Evolutionary conservation across 78 protist genomes (phyloP).

Genomic region (Protostelium mycophagum): DNA sequence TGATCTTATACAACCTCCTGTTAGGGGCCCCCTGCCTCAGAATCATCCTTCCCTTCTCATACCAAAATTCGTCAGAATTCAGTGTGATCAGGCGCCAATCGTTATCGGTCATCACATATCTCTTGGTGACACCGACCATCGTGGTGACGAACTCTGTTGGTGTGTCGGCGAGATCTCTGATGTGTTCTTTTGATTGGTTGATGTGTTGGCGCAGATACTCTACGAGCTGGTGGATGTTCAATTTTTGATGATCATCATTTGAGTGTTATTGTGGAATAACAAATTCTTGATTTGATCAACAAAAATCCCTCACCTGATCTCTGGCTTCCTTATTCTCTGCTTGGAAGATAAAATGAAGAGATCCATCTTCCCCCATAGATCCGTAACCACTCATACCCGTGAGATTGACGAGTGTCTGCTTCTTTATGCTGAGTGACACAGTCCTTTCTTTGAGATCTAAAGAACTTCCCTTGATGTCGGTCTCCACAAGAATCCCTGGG

Average conservation of each 20-base stretch:
- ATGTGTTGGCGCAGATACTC: not conserved
- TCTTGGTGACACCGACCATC: not conserved
- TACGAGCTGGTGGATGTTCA: not conserved
- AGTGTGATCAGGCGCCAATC: not conserved
- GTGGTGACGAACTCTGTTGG: not conserved
- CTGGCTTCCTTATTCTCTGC: not conserved
- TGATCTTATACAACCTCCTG: not conserved
- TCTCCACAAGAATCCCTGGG: too few relatives aligned
- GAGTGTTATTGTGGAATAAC: too few relatives aligned
- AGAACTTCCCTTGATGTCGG: too few relatives aligned
- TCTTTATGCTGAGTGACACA: too few relatives aligned
- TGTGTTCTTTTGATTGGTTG: not conserved
- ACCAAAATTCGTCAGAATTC: not conserved
- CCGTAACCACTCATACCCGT: not conserved
- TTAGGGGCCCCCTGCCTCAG: not conserved
- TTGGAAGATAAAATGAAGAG: not conserved
- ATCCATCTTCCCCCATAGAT: not conserved
- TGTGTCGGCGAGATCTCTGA: not conserved
- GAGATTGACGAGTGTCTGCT: not conserved
- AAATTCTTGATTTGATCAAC: not conserved
- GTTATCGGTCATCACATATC: not conserved
- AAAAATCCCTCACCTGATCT: not conserved
- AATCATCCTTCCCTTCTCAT: not conserved
- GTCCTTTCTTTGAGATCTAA: too few relatives aligned
- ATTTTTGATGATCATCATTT: too few relatives aligned